Evolutionary conservation across 202 grass and related monocot species (phyloP).

Genomic region (Thinopyrum obtusiflorum): DNA sequence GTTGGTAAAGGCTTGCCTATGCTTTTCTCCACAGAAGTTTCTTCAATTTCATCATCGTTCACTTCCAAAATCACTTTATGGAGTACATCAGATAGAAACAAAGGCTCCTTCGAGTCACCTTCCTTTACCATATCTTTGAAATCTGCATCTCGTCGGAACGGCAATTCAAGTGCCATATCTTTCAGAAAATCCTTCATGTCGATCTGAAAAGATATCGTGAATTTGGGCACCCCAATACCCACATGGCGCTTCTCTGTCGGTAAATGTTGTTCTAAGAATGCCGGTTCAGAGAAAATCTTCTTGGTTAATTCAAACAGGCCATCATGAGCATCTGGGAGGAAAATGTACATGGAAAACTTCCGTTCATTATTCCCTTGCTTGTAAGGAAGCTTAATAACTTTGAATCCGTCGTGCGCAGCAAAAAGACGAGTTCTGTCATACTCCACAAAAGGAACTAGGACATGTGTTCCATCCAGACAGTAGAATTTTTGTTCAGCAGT

Average conservation of each 20-base stretch:
- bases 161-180: slow-evolving; percentile 48
- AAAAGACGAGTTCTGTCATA: slow-evolving; percentile 45
- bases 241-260: slow-evolving; percentile 44
- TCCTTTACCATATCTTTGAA: slow-evolving; percentile 53
- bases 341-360: slow-evolving; percentile 58
- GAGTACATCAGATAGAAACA: slow-evolving; percentile 48
- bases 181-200: slow-evolving; percentile 44
- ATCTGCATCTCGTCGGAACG: slow-evolving; percentile 47
- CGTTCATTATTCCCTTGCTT: slow-evolving; percentile 37
- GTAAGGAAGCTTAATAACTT: slow-evolving; percentile 61
- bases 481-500: slow-evolving; percentile 35
- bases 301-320: slow-evolving; percentile 51
- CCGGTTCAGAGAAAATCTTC: slow-evolving; percentile 43
- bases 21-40: slow-evolving; percentile 24
- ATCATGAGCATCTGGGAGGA: slow-evolving; percentile 46
- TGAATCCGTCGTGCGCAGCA: slow-evolving; percentile 42
- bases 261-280: slow-evolving; percentile 40
- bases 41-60: slow-evolving; percentile 35
- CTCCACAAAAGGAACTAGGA: slow-evolving; percentile 40
- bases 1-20: slow-evolving; percentile 33
- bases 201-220: slow-evolving; percentile 38
- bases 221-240: slow-evolving; percentile 50
- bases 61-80: slow-evolving; percentile 55
- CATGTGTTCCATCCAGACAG: slow-evolving; percentile 47
- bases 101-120: slow-evolving; percentile 12